These are phyloP conservation scores for Yamadazyma kanchanaburiensis DNA, from an alignment of 1,139 yeast species.

Conservation along the genomic window DNA sequence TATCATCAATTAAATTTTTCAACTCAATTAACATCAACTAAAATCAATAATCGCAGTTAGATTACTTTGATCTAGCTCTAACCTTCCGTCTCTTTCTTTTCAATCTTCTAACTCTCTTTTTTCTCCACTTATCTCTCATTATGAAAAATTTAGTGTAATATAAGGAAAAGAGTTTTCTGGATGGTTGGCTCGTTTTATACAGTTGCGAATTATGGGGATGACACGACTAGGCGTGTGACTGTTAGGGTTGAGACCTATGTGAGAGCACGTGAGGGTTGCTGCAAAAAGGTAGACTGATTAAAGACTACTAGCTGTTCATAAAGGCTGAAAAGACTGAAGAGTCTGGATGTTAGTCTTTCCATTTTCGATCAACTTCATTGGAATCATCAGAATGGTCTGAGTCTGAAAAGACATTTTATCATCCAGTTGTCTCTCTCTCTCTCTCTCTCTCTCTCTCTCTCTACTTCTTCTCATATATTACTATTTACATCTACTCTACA, in stretches of 20 bases:
- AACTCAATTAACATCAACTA: neutral
- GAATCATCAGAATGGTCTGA: no score
- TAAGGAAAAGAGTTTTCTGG: constrained; percentile 9
- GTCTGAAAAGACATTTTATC: no score
- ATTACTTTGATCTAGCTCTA: constrained; percentile 97
- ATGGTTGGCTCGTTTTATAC: constrained; percentile 3
- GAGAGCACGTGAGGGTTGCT: no score
- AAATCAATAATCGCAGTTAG: constrained; percentile 35
- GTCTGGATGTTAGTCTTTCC: no score
- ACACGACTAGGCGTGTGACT: constrained; percentile 1
- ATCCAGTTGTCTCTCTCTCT: no score
- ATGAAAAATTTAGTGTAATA: constrained; percentile 19
- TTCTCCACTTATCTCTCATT: constrained; percentile 97
- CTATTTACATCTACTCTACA: no score
- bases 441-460: no score
- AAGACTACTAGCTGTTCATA: no score
- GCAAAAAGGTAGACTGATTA: no score
- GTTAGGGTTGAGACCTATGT: constrained; percentile 1
- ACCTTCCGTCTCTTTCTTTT: constrained; percentile 99
- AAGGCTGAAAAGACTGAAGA: no score
- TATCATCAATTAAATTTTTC: neutral
- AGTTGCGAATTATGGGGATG: neutral
- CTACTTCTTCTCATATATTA: no score
- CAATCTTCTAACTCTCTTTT: constrained; percentile 99
- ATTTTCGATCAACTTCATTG: no score